Evolutionary conservation across 768 basidiomycete genomes (phyloP), one percentile per base, ranked within the genome.

Genomic region (Sporobolomyces roseus): DNA sequence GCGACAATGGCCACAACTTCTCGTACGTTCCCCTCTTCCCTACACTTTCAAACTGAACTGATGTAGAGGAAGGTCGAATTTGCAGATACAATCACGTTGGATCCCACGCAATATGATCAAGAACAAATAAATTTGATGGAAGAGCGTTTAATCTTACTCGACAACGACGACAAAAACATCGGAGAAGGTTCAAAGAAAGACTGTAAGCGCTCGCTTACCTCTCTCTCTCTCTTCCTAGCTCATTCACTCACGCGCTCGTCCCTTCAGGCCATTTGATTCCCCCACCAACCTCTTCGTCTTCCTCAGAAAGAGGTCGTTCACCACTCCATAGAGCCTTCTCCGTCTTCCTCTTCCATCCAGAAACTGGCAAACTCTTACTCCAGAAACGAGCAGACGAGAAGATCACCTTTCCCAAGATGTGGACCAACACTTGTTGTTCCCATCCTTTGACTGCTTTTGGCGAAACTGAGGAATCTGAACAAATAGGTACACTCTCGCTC

Each of bases 381-480:
- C 96, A 99, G 78, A 91, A 92, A 79, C 86, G 96, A 43, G 96
- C 96, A 25, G 83, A 87, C n/a, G 93, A 94, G 81, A 99, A 99
- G 83, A 99, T 99, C 77, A 99, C 96, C 10, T 99, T 99, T 81
- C 96, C 96, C 8, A 84, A 90, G 75, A 93, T 97, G 93, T 99
- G 96, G 96, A 99, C 96, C 36, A 99, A 99, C 80, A 98, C 96
- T 12, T 99, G 96, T 78, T 99, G 94, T 81, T 93, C 91, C 29
- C 94, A 99, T 77, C 94, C 94, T 23, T 83, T 99, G 56, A 77
- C 76, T 46, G 78, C 78, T 60, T 74, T 68, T 36, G 87, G 90
- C 74, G 96, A 98, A 80, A 90, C 92, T 73, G 88, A 87, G 69
- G 84, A 85, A 72, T 88, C 92, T 73, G 84, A 86, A 41, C 89